Percentiles rank a stretch among this genome's conserved stretches.
Conservation (phyloP, 441 rosid genomes). For the Geranium incanum region DNA sequence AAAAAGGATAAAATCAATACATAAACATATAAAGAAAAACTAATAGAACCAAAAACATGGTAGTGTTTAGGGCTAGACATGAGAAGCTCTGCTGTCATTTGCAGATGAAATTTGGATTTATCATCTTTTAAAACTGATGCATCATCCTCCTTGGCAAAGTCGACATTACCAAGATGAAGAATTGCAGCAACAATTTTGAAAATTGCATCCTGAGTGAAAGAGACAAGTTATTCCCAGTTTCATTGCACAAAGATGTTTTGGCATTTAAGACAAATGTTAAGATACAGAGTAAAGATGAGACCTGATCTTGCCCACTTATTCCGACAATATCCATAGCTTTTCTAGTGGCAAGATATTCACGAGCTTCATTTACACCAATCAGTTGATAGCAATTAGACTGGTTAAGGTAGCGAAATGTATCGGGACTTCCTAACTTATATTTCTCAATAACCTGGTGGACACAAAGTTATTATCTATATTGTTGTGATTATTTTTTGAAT, state of each 20-base stretch:
- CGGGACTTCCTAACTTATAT: constrained; percentile 71
- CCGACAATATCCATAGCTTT: constrained; percentile 96
- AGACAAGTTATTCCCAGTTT: constrained; percentile 17
- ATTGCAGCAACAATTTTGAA: constrained; percentile 88
- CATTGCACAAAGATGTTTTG: constrained; percentile 10
- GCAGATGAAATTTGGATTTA: constrained; percentile 71
- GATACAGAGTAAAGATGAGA: constrained; percentile 24
- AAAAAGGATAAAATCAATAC: constrained; percentile 3
- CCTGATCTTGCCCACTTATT: constrained; percentile 83
- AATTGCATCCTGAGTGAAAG: constrained; percentile 62
- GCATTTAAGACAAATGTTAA: constrained; percentile 10
- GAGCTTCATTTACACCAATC: constrained; percentile 78
- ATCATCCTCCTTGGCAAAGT: constrained; percentile 76
- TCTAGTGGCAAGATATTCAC: constrained; percentile 86
- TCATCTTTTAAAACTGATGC: constrained; percentile 86
- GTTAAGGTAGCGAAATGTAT: constrained; percentile 85
- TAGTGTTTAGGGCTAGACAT: constrained; percentile 42
- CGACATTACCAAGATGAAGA: constrained; percentile 83
- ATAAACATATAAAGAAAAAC: constrained; percentile 7
- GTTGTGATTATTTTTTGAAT: neutral
- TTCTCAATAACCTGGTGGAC: constrained; percentile 63
- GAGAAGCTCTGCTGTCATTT: constrained; percentile 79
- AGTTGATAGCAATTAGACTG: constrained; percentile 82
- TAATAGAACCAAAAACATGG: constrained; percentile 18
- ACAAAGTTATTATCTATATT: constrained; percentile 6